These are phyloP conservation scores for Wallacemonas sp. DNA, from an alignment of 208 protist genomes.

Conservation along the genomic window DNA sequence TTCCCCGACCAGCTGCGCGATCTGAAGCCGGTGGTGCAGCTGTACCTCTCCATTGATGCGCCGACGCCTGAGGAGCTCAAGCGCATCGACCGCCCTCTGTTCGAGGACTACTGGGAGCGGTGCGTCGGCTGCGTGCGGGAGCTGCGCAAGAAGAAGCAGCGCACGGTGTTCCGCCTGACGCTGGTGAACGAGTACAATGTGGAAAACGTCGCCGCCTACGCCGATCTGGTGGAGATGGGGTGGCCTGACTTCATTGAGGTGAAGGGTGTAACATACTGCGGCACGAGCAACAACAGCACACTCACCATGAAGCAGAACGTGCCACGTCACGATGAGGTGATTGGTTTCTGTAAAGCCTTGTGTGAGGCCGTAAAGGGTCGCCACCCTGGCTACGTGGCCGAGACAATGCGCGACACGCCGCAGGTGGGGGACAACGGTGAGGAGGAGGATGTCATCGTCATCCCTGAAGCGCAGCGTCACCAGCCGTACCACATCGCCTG, in stretches of 20 bases:
- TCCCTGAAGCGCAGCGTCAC: slow-evolving; percentile 27
- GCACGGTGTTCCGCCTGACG: slow-evolving; percentile 97
- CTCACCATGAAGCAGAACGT: slow-evolving; percentile 94
- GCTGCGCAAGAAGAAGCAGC: slow-evolving; percentile 82
- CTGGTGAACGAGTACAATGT: slow-evolving; percentile 95
- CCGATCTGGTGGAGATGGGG: slow-evolving; percentile 87
- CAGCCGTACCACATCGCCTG: slow-evolving; percentile 87
- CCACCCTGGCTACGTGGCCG: slow-evolving; percentile 32
- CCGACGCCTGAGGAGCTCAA: slow-evolving; percentile 89
- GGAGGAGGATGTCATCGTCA: slow-evolving; percentile 17
- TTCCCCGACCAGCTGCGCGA: slow-evolving; percentile 84
- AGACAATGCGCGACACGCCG: slow-evolving; percentile 17
- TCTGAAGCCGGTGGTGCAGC: slow-evolving; percentile 89
- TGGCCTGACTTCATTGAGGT: slow-evolving; percentile 95
- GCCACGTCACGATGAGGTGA: slow-evolving; percentile 93
- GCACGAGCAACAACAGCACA: slow-evolving; percentile 69
- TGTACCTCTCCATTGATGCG: slow-evolving; percentile 95
- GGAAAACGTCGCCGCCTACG: slow-evolving; percentile 65
- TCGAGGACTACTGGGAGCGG: slow-evolving; percentile 96
- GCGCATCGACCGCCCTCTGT: slow-evolving; percentile 90
- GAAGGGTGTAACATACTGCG: slow-evolving; percentile 95
- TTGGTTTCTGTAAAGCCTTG: slow-evolving; percentile 82
- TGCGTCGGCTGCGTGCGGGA: slow-evolving; percentile 88
- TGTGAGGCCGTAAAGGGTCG: slow-evolving; percentile 48
- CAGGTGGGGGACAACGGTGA: slow-evolving; percentile 9